Evolutionary conservation across 371 early-diverging fungal genomes (phyloP).

Genomic region (Fennellomyces sp.): DNA sequence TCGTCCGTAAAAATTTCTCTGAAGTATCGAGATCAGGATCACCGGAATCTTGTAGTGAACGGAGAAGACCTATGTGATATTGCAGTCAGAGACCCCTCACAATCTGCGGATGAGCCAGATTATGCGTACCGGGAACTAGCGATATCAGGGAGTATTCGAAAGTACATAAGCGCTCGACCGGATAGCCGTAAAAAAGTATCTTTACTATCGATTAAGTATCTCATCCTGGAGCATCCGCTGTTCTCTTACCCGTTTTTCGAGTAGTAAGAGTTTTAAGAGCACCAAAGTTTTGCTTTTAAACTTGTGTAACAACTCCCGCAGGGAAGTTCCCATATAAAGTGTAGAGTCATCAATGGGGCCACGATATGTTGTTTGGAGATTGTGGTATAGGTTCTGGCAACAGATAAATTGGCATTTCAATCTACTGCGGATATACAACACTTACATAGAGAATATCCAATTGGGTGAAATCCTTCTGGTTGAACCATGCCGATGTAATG

Average conservation of each 20-base stretch:
- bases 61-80: conserved; percentile 44
- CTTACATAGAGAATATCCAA: conserved; percentile 73
- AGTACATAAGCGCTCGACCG: conserved; percentile 78
- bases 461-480: conserved; percentile 77
- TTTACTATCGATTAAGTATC: conserved; percentile 15
- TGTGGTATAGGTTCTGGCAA: conserved; percentile 75
- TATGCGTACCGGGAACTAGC: conserved; percentile 58
- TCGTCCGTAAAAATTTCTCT: conserved; percentile 16
- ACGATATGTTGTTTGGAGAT: conserved; percentile 54
- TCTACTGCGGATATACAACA: not conserved
- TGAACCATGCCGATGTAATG: conserved; percentile 82
- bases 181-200: conserved; percentile 83
- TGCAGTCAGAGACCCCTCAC: not conserved
- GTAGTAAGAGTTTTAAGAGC: conserved; percentile 72
- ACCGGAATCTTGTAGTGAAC: conserved; percentile 70
- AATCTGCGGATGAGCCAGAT: no score
- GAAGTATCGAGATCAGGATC: conserved; percentile 55
- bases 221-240: not conserved
- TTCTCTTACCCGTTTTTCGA: conserved; percentile 65
- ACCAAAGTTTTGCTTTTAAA: conserved; percentile 79
- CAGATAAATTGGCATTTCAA: not conserved
- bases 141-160: conserved; percentile 82
- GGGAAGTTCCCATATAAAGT: conserved; percentile 73
- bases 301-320: conserved; percentile 71
- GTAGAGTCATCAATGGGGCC: conserved; percentile 71